Percentiles rank a stretch among this genome's conserved stretches.
These are phyloP conservation scores for Quercus ilex DNA, from an alignment of 306 rosid species.

Conservation along the genomic window DNA sequence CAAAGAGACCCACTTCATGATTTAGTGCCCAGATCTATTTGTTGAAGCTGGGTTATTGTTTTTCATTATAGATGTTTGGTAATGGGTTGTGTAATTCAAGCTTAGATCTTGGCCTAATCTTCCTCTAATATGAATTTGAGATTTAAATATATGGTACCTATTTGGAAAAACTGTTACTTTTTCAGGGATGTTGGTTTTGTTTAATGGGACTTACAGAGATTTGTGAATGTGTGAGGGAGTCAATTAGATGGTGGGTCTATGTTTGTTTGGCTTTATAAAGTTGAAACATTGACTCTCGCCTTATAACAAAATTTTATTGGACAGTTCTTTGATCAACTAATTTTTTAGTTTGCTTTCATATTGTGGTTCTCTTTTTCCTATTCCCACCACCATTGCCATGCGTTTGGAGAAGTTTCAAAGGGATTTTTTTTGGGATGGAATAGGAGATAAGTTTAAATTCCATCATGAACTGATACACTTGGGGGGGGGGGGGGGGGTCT, in stretches of 20 bases:
- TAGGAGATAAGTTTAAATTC: too few species aligned
- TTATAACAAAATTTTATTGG: too few species aligned
- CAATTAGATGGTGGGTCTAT: background rate
- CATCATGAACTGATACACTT: too few species aligned
- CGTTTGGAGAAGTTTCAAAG: too few species aligned
- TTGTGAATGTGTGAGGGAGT: conserved; percentile 6
- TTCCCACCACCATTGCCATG: too few species aligned
- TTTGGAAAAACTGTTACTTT: conserved; percentile 28
- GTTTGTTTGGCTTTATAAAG: conserved; percentile 7
- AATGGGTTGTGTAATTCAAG: conserved; percentile 14
- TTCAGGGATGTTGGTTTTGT: conserved; percentile 31
- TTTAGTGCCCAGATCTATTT: conserved; percentile 26
- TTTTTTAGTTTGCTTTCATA: too few species aligned
- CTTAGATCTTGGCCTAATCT: conserved; percentile 40
- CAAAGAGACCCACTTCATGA: background rate
- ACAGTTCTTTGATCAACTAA: too few species aligned
- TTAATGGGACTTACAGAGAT: conserved; percentile 49
- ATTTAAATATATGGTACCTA: conserved; percentile 16
- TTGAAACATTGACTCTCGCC: too few species aligned
- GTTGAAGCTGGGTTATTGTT: background rate
- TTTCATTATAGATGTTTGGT: conserved; percentile 21
- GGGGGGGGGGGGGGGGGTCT: too few species aligned
- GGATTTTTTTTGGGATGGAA: too few species aligned
- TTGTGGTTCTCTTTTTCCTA: too few species aligned
- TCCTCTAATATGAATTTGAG: conserved; percentile 42